Evolutionary conservation across 73 alveolate species (phyloP).

Genomic region (Uronychia binucleata): DNA sequence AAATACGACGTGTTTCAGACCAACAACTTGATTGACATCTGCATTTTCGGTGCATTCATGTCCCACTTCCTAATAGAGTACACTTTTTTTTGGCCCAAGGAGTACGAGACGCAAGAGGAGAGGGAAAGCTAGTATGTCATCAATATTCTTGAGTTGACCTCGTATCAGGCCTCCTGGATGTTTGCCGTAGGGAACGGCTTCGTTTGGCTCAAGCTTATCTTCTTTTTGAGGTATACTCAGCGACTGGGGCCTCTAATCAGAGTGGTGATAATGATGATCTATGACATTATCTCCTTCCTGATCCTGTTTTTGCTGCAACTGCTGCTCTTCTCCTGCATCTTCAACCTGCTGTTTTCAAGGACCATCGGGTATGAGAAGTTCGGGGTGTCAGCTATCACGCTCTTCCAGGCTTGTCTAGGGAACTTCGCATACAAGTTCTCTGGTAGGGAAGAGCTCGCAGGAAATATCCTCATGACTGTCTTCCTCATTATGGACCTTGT

Average conservation of each 20-base stretch:
- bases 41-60: neutral
- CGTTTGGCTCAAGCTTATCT: conserved; percentile 3
- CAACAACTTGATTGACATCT: neutral
- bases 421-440: neutral
- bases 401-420: neutral
- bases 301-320: neutral
- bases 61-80: neutral
- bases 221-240: neutral
- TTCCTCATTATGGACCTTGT: neutral
- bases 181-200: neutral
- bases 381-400: neutral
- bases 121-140: neutral
- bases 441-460: neutral
- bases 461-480: neutral
- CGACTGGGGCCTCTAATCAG: neutral
- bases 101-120: neutral
- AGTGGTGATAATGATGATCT: neutral
- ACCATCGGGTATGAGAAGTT: neutral
- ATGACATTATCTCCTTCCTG: conserved; percentile 7
- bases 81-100: neutral
- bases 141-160: neutral
- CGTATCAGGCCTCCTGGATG: neutral
- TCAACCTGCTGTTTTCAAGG: neutral
- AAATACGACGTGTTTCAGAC: neutral
- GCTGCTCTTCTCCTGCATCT: neutral